Percentiles rank a stretch among this genome's conserved stretches.
phyloP scores from a whole-genome alignment of 805 yeast species.

The Suhomyces prunicola region DNA sequence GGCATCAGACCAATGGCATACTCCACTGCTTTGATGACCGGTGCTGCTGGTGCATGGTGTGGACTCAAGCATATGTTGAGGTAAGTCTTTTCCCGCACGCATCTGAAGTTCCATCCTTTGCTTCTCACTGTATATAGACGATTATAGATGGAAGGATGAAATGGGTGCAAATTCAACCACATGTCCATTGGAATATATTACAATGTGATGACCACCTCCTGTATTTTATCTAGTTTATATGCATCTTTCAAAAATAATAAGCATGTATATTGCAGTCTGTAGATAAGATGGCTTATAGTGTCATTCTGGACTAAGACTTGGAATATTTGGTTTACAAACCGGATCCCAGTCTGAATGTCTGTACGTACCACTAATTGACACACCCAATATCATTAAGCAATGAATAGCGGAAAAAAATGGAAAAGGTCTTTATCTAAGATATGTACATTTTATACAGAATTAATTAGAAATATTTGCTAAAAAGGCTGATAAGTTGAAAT shows the following conservation, averaged over 20 bases:
- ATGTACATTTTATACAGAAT: not conserved
- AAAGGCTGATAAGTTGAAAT: too few species aligned
- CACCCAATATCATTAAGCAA: too few species aligned
- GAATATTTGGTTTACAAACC: too few species aligned
- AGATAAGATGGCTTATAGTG: too few species aligned
- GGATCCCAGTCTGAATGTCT: too few species aligned
- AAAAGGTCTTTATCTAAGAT: too few species aligned
- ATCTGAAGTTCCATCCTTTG: not conserved
- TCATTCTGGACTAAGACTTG: too few species aligned
- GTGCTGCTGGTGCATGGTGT: constrained; percentile 92
- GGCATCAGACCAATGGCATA: constrained; percentile 88
- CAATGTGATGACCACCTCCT: not conserved
- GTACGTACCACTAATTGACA: too few species aligned
- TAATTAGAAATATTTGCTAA: too few species aligned
- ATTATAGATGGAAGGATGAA: constrained; percentile 1
- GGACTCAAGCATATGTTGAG: constrained; percentile 53
- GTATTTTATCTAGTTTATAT: not conserved
- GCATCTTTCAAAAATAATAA: not conserved
- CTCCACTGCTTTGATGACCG: constrained; percentile 80
- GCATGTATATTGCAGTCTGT: too few species aligned
- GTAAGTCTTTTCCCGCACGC: not conserved
- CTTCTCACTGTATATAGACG: constrained; percentile 6
- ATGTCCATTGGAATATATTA: not conserved
- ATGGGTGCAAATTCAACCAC: constrained; percentile 1
- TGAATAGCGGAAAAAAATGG: too few species aligned